Evolutionary conservation across 495 filamentous ascomycete genomes (phyloP).

Genomic region (Aspergillus baeticus): DNA sequence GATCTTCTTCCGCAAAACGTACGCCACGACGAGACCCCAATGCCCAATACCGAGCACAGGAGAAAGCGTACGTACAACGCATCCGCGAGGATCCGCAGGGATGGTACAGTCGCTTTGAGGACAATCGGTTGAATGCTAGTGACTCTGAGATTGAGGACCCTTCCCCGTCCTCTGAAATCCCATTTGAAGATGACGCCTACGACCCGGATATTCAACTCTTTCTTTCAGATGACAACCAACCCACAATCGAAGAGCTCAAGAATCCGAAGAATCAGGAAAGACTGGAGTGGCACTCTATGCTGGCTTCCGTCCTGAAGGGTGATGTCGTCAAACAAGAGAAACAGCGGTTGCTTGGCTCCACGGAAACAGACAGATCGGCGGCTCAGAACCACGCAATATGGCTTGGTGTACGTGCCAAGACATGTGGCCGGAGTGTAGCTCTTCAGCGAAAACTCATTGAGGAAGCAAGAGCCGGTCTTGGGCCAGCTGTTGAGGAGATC

Average conservation of each 20-base stretch:
- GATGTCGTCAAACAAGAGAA: slow-evolving; percentile 98
- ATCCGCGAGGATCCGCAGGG: slow-evolving; percentile 69
- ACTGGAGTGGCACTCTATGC: slow-evolving; percentile 97
- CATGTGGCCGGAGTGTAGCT: slow-evolving; percentile 78
- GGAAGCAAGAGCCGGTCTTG: slow-evolving; percentile 67
- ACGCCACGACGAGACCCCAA: slow-evolving; percentile 62
- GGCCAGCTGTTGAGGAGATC: slow-evolving; percentile 76
- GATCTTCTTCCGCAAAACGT: slow-evolving; percentile 54
- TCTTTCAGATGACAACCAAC: slow-evolving; percentile 79
- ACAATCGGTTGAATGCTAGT: slow-evolving; percentile 64
- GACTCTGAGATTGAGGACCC: slow-evolving; percentile 90
- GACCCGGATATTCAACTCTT: slow-evolving; percentile 93
- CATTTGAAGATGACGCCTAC: slow-evolving; percentile 79
- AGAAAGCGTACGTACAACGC: slow-evolving; percentile 77
- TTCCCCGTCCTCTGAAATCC: slow-evolving; percentile 80
- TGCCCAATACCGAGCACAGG: slow-evolving; percentile 78
- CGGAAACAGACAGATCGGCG: slow-evolving; percentile 70
- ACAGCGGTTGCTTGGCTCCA: slow-evolving; percentile 82
- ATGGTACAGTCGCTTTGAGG: slow-evolving; percentile 68
- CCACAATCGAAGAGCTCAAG: slow-evolving; percentile 83
- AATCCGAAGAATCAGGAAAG: slow-evolving; percentile 86
- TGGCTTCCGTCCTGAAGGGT: slow-evolving; percentile 90
- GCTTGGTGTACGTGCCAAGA: slow-evolving; percentile 79
- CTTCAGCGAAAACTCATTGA: slow-evolving; percentile 82
- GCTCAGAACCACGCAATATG: slow-evolving; percentile 82